These are phyloP conservation scores for Flammula alnicola DNA, from an alignment of 1,284 basidiomycete species.

Conservation along the genomic window DNA sequence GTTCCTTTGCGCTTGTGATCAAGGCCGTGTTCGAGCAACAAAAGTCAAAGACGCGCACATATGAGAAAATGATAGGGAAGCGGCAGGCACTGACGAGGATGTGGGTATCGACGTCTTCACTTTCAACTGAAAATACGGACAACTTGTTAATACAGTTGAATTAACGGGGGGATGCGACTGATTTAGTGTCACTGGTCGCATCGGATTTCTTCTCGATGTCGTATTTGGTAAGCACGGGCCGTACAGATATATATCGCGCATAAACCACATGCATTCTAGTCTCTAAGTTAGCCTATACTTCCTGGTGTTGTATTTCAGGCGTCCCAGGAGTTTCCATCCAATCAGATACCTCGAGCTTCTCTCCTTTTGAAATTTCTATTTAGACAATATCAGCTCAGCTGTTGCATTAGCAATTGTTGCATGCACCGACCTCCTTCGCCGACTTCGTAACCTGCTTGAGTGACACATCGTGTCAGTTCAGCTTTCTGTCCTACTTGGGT, in stretches of 20 bases:
- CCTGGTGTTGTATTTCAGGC: slow-evolving; percentile 35
- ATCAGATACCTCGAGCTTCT: slow-evolving; percentile 67
- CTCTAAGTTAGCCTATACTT: slow-evolving; percentile 29
- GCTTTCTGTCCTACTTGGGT: slow-evolving; percentile 84
- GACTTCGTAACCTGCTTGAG: slow-evolving; percentile 89
- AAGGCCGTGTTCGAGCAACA: too few relatives aligned
- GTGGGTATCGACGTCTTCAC: not conserved
- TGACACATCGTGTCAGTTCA: slow-evolving; percentile 82
- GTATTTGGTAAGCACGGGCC: too few relatives aligned
- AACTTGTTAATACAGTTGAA: too few relatives aligned
- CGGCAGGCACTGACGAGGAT: too few relatives aligned
- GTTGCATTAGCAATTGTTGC: slow-evolving; percentile 6
- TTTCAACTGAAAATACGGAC: too few relatives aligned
- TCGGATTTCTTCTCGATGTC: too few relatives aligned
- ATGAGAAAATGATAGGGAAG: too few relatives aligned
- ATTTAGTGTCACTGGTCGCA: too few relatives aligned
- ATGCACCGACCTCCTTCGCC: slow-evolving; percentile 62
- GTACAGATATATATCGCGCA: not conserved
- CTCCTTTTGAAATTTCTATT: slow-evolving; percentile 61
- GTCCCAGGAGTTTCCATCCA: slow-evolving; percentile 53
- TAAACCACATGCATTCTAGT: slow-evolving; percentile 14
- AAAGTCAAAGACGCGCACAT: too few relatives aligned
- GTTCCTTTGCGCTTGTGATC: slow-evolving; percentile 22
- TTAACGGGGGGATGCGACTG: too few relatives aligned
- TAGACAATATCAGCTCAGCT: not conserved